Percentiles rank a stretch among this genome's conserved stretches.
phyloP scores from a whole-genome alignment of 2,329 filamentous ascomycete genomes.

The Coleophoma crateriformis region DNA sequence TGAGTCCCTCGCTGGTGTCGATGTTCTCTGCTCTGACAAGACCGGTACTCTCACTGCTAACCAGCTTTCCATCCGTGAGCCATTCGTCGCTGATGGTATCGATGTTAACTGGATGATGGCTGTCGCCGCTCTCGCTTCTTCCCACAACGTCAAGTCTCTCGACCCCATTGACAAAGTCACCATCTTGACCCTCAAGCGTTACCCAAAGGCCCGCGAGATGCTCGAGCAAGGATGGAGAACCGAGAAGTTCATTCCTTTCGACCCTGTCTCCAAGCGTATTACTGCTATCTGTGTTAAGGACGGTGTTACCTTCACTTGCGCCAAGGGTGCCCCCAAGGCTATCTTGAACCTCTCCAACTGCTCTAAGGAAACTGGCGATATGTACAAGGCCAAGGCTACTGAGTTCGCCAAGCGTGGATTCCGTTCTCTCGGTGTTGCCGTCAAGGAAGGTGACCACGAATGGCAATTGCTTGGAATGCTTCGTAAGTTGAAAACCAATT shows the following conservation, averaged over 20 bases:
- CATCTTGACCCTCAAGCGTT: conserved; percentile 68
- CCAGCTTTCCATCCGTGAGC: conserved; percentile 71
- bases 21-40: conserved; percentile 78
- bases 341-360: conserved; percentile 66
- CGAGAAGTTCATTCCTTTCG: conserved; percentile 72
- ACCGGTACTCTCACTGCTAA: conserved; percentile 73
- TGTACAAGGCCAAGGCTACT: conserved; percentile 67
- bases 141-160: conserved; percentile 73
- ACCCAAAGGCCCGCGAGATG: conserved; percentile 73
- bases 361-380: conserved; percentile 55
- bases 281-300: conserved; percentile 65
- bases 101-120: conserved; percentile 85
- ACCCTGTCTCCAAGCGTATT: conserved; percentile 76
- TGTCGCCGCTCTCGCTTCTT: conserved; percentile 69
- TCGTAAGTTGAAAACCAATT: conserved; percentile 23
- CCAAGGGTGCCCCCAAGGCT: conserved; percentile 74
- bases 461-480: conserved; percentile 70
- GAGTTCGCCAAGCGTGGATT: conserved; percentile 77
- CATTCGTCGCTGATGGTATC: conserved; percentile 70
- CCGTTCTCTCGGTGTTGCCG: conserved; percentile 73
- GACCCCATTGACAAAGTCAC: conserved; percentile 78
- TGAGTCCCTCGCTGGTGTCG: conserved; percentile 70
- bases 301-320: conserved; percentile 65
- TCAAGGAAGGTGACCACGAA: conserved; percentile 69
- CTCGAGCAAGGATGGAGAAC: conserved; percentile 70